A percentile compares a stretch with the other conserved stretches of the same genome.
These are phyloP conservation scores for Rhypophila decipiens DNA, from an alignment of 495 filamentous ascomycete species.

Conservation along the genomic window DNA sequence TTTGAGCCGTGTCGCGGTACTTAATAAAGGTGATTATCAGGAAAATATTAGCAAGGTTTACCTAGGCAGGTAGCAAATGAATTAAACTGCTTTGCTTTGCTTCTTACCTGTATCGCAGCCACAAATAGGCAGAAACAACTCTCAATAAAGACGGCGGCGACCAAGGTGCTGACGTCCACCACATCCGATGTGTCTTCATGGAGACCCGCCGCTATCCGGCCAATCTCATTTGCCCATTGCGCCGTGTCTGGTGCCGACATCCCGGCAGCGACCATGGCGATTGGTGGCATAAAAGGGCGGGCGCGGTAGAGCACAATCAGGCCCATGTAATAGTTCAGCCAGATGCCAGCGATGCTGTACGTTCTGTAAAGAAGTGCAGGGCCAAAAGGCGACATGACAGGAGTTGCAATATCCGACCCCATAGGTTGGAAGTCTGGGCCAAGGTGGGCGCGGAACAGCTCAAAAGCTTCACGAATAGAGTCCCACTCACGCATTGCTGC, in stretches of 20 bases:
- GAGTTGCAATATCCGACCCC: slow-evolving; percentile 63
- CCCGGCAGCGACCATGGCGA: slow-evolving; percentile 78
- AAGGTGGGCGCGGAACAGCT: slow-evolving; percentile 56
- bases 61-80: background rate
- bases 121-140: slow-evolving; percentile 77
- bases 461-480: slow-evolving; percentile 62
- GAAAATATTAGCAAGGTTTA: background rate
- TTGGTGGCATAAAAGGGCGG: slow-evolving; percentile 85
- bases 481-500: slow-evolving; percentile 78
- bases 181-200: slow-evolving; percentile 55
- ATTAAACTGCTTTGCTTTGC: background rate
- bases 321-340: slow-evolving; percentile 76
- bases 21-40: slow-evolving; percentile 27
- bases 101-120: slow-evolving; percentile 59
- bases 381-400: slow-evolving; percentile 63
- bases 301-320: slow-evolving; percentile 70
- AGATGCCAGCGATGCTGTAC: slow-evolving; percentile 77
- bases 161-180: slow-evolving; percentile 63
- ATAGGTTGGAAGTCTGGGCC: slow-evolving; percentile 74
- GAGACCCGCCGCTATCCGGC: slow-evolving; percentile 74
- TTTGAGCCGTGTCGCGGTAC: slow-evolving; percentile 64
- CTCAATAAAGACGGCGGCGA: slow-evolving; percentile 77
- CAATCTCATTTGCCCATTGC: slow-evolving; percentile 64
- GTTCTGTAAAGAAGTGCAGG: slow-evolving; percentile 75
- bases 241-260: slow-evolving; percentile 65